These are phyloP conservation scores for Ramichloridium luteum DNA, from an alignment of 2,329 filamentous ascomycete genomes.

Conservation along the genomic window DNA sequence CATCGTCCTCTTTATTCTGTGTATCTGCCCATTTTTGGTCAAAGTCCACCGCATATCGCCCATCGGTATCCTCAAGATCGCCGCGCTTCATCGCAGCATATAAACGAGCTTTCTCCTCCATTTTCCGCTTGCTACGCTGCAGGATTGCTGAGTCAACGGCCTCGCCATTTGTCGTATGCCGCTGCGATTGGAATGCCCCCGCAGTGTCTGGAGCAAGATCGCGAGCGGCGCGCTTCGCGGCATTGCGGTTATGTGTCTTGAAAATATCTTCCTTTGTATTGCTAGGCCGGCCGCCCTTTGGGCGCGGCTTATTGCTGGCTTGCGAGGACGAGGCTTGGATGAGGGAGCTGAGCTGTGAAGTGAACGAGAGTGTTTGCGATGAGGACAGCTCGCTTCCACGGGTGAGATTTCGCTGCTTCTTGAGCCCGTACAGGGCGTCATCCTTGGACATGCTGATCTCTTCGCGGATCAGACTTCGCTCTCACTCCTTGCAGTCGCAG, in stretches of 20 bases:
- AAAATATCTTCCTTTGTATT: constrained; percentile 59
- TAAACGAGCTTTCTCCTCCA: constrained; percentile 80
- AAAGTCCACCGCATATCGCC: constrained; percentile 71
- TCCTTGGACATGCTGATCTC: constrained; percentile 39
- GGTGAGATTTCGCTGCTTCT: constrained; percentile 50
- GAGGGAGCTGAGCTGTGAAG: constrained; percentile 73
- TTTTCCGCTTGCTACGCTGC: constrained; percentile 60
- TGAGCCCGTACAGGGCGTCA: constrained; percentile 63
- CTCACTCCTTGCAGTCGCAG: too few relatives aligned
- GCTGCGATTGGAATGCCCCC: constrained; percentile 47
- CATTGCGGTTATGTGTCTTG: constrained; percentile 49
- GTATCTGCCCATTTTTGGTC: constrained; percentile 85
- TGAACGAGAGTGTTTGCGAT: constrained; percentile 68
- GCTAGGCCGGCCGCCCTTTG: constrained; percentile 47
- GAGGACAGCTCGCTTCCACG: constrained; percentile 53
- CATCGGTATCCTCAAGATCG: constrained; percentile 53
- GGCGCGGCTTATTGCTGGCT: constrained; percentile 28
- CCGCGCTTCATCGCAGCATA: constrained; percentile 87
- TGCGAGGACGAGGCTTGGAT: constrained; percentile 44
- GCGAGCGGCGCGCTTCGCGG: constrained; percentile 49
- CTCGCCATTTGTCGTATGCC: constrained; percentile 51
- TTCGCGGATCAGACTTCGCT: too few relatives aligned
- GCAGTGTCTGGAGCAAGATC: constrained; percentile 45
- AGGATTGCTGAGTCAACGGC: constrained; percentile 44
- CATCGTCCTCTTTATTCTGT: constrained; percentile 35